Conservation (phyloP, 495 filamentous ascomycete species). For the Annulohypoxylon maeteangense region DNA sequence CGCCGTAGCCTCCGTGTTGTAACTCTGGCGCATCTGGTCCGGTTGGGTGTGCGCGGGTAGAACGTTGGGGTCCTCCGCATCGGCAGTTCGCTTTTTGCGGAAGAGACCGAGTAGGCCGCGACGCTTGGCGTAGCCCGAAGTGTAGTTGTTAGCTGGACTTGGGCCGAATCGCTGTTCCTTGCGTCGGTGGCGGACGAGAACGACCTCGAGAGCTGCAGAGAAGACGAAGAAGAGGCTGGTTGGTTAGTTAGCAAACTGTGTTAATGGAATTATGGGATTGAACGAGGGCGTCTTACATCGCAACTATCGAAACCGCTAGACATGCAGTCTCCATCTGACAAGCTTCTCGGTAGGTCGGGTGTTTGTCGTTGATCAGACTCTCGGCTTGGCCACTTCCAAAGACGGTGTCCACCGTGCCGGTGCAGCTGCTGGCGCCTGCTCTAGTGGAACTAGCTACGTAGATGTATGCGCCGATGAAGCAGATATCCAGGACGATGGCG, state of each 20-base stretch:
- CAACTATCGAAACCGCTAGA: conserved; percentile 81
- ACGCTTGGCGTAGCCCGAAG: conserved; percentile 68
- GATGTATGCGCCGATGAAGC: conserved; percentile 67
- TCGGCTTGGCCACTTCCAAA: conserved; percentile 69
- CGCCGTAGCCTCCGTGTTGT: conserved; percentile 54
- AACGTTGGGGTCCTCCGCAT: conserved; percentile 42
- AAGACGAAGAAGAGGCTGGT: conserved; percentile 74
- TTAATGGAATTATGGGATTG: neutral
- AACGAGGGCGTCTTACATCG: conserved; percentile 68
- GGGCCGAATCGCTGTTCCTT: conserved; percentile 85
- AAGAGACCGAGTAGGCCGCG: conserved; percentile 49
- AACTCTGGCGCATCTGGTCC: conserved; percentile 53
- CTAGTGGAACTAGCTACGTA: conserved; percentile 71
- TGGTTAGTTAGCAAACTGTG: conserved; percentile 21
- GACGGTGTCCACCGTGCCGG: conserved; percentile 70
- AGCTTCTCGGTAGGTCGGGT: conserved; percentile 64
- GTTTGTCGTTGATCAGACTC: conserved; percentile 49
- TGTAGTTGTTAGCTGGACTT: conserved; percentile 80
- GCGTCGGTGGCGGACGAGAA: conserved; percentile 74
- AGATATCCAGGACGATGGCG: conserved; percentile 71
- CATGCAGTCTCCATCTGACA: conserved; percentile 77
- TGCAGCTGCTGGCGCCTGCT: conserved; percentile 70
- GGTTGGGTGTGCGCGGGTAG: conserved; percentile 55
- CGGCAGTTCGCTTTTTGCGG: conserved; percentile 36
- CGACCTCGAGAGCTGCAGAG: conserved; percentile 70